phyloP scores from a whole-genome alignment of 495 filamentous ascomycete species.

The Penicillium macrosclerotiorum region DNA sequence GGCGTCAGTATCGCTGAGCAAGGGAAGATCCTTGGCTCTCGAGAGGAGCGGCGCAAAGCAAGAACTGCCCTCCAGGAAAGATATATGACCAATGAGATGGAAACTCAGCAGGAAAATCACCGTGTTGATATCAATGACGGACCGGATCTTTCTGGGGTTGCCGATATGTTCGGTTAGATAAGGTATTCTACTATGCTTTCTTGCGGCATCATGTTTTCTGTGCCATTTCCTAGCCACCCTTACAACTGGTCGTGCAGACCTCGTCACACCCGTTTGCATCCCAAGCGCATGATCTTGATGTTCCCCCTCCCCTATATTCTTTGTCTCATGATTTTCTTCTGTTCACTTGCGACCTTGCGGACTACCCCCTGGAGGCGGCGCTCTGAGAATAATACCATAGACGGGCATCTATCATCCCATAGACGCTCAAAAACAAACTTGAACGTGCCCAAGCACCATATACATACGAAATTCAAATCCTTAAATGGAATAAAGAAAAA shows the following conservation, averaged over 20 bases:
- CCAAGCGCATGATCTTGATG: constrained; percentile 4
- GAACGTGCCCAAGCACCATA: constrained; percentile 5
- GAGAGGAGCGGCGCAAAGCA: constrained; percentile 50
- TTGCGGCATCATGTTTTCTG: not conserved
- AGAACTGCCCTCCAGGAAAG: constrained; percentile 54
- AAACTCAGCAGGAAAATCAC: constrained; percentile 38
- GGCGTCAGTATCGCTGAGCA: constrained; percentile 90
- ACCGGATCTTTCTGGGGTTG: constrained; percentile 62
- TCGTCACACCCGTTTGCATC: constrained; percentile 11
- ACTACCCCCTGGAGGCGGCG: constrained; percentile 23
- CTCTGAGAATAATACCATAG: constrained; percentile 15
- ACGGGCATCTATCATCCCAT: constrained; percentile 8
- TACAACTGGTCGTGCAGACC: not conserved
- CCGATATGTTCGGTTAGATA: constrained; percentile 67
- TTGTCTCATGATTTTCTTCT: constrained; percentile 2
- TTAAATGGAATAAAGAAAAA: too few relatives aligned
- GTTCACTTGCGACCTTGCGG: constrained; percentile 9
- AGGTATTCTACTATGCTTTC: not conserved
- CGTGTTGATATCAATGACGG: constrained; percentile 55
- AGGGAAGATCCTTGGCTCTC: constrained; percentile 66
- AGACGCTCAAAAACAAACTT: constrained; percentile 11
- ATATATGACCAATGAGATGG: constrained; percentile 53
- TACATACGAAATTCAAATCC: not conserved
- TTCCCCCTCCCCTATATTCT: constrained; percentile 2
- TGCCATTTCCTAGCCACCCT: not conserved